phyloP scores from a whole-genome alignment of 2,329 filamentous ascomycete species.

The Sarocladiaceae sp. region DNA sequence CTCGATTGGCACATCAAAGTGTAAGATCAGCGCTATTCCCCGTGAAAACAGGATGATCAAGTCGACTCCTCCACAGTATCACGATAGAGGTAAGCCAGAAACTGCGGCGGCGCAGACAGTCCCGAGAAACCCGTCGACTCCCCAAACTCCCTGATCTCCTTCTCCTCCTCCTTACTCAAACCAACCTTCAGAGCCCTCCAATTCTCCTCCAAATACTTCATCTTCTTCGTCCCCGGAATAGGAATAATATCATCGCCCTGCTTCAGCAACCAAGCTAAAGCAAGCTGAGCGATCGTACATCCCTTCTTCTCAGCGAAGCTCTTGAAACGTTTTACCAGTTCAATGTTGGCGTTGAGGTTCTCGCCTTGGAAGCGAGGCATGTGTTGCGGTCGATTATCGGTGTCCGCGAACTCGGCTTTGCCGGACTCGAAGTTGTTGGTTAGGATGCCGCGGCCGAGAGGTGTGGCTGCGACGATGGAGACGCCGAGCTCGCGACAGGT shows the following conservation, averaged over 20 bases:
- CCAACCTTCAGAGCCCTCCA: conserved; percentile 23
- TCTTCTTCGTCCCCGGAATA: conserved; percentile 42
- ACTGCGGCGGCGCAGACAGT: conserved; percentile 21
- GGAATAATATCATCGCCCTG: conserved; percentile 56
- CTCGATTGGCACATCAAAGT: no score
- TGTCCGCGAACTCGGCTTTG: not conserved
- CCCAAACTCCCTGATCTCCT: conserved; percentile 19
- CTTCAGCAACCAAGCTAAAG: conserved; percentile 56
- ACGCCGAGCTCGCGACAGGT: conserved; percentile 52
- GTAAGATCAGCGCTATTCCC: no score
- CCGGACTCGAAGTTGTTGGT: conserved; percentile 19
- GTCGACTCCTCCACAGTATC: conserved; percentile 12
- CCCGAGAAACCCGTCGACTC: conserved; percentile 3
- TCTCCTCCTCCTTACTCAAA: conserved; percentile 25
- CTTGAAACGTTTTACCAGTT: not conserved
- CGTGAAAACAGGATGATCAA: no score
- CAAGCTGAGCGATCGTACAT: conserved; percentile 49
- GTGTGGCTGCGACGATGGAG: conserved; percentile 50
- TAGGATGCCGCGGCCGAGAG: conserved; percentile 53
- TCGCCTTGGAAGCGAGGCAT: conserved; percentile 4
- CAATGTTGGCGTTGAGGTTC: conserved; percentile 7
- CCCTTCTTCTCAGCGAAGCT: conserved; percentile 32
- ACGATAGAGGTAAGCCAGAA: conserved; percentile 19
- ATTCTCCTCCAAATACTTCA: conserved; percentile 39
- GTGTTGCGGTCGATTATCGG: not conserved